Evolutionary conservation across 176 grass and related monocot genomes (phyloP), one percentile per base, ranked within the genome.

Genomic region (Elaeis guineensis): DNA sequence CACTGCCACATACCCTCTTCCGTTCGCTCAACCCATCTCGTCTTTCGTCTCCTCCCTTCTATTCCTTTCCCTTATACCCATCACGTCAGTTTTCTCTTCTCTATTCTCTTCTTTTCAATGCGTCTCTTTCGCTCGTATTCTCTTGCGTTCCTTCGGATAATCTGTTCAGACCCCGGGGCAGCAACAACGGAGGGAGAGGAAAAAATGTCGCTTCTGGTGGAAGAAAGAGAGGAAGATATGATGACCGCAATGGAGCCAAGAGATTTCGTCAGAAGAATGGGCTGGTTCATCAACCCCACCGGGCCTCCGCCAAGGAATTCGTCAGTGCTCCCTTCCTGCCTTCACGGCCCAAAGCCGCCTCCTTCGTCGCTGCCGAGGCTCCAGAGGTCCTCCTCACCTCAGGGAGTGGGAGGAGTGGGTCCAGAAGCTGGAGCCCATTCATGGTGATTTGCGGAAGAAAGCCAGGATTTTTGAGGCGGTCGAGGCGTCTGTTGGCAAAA

Each of bases 391-490:
- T 78, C 29, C 91, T 90, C 69, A 75, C 5, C 81, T 83, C 2
- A 83, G 87, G 29, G 63, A 82, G 65, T 88, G 83, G 92, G 86
- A 87, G 1, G 75, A 82, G 29, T 90, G 87, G 92, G 81, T 97
- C 50, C 65, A 75, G 29, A 90, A 90, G 83, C 83, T 90, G 35
- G 75, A 63, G 17, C 83, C 92, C 4, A 50, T 71, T 19, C 80
- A 87, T 24, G 69, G 56, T 8, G 64, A 49, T 26, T 70, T 77
- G 17, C 90, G 83, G 92, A 85, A 69, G 21, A 66, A 70, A 49
- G 78, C 83, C 51, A 80, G 86, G 56, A 90, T 96, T 68, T 63
- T 75, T 20, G 87, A 90, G 15, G 80, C 83, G 58, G 66, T 96
- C 52, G 20, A 78, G 22, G 57, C 78, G 4, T 90, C 92, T 54